Evolutionary conservation across 768 basidiomycete species (phyloP).

Genomic region (Mycena polygramma): DNA sequence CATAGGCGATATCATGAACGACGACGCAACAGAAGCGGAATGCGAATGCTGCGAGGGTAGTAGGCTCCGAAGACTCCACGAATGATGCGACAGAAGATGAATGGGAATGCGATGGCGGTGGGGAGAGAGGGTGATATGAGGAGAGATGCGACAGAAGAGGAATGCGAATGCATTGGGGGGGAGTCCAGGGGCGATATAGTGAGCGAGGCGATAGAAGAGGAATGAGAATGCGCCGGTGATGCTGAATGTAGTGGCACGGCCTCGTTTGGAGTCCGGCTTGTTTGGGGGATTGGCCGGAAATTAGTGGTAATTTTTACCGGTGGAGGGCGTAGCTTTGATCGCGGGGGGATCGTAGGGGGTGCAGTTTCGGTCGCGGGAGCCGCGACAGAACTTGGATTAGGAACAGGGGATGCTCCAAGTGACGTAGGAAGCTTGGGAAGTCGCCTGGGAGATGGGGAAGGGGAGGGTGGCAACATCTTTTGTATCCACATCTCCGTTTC

Average conservation of each 20-base stretch:
- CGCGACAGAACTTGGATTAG: not conserved
- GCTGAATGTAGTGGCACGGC: not conserved
- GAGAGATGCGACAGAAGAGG: constrained; percentile 17
- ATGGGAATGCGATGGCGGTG: constrained; percentile 14
- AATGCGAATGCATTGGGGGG: constrained; percentile 16
- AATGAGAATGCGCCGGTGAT: constrained; percentile 15
- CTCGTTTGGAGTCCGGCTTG: not conserved
- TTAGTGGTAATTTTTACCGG: constrained; percentile 32
- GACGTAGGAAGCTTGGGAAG: constrained; percentile 8
- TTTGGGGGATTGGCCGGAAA: not conserved
- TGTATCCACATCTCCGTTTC: not conserved
- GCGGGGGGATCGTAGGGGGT: constrained; percentile 33
- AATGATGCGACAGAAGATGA: constrained; percentile 20
- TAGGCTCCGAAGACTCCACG: constrained; percentile 17
- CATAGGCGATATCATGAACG: constrained; percentile 32
- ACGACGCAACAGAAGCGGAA: constrained; percentile 25
- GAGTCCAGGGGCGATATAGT: constrained; percentile 23
- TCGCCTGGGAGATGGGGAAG: constrained; percentile 1
- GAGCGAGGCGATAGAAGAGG: constrained; percentile 17
- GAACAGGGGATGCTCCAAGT: constrained; percentile 3
- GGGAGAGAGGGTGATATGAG: constrained; percentile 27
- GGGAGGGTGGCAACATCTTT: constrained; percentile 2
- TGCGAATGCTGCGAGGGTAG: constrained; percentile 22
- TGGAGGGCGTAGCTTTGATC: constrained; percentile 31
- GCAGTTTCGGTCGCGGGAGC: not conserved